These are phyloP conservation scores for Chamaenerion angustifolium DNA, from an alignment of 345 rosid genomes.

Conservation along the genomic window DNA sequence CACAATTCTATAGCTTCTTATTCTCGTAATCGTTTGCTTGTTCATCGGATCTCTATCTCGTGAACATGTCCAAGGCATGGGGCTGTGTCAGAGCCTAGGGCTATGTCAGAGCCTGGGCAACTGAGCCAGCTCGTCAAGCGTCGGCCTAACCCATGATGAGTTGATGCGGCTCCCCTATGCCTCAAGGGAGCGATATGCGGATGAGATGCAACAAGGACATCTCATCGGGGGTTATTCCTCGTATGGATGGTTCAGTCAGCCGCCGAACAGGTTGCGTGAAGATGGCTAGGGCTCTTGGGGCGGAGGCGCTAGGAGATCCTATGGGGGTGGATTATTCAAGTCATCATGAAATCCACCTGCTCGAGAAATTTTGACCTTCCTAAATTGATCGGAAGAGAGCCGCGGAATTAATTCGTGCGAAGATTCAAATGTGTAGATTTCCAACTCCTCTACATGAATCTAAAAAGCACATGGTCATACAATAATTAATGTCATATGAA, in stretches of 20 bases:
- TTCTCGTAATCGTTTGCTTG: too few relatives aligned
- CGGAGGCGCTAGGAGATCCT: constrained; percentile 27
- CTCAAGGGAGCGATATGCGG: constrained; percentile 74
- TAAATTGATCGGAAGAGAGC: too few relatives aligned
- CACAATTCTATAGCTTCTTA: too few relatives aligned
- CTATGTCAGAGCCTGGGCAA: constrained; percentile 85
- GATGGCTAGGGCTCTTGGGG: constrained; percentile 37
- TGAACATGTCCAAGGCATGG: constrained; percentile 50
- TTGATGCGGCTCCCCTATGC: constrained; percentile 78
- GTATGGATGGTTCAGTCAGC: constrained; percentile 36
- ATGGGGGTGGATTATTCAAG: constrained; percentile 56
- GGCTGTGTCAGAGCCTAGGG: too few relatives aligned
- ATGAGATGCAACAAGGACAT: constrained; percentile 72
- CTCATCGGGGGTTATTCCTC: constrained; percentile 70
- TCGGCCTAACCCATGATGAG: constrained; percentile 60
- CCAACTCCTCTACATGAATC: too few relatives aligned
- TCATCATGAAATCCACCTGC: too few relatives aligned
- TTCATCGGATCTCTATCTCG: too few relatives aligned
- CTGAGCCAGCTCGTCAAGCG: constrained; percentile 27
- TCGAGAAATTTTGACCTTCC: too few relatives aligned
- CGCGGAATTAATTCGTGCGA: too few relatives aligned
- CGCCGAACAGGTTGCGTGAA: constrained; percentile 20
- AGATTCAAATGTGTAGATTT: too few relatives aligned
- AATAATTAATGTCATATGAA: too few relatives aligned
- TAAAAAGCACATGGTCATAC: too few relatives aligned